A percentile compares a stretch with the other conserved stretches of the same genome.
Evolutionary conservation across 768 basidiomycete genomes (phyloP).

Genomic region (Cantharellus anzutake): DNA sequence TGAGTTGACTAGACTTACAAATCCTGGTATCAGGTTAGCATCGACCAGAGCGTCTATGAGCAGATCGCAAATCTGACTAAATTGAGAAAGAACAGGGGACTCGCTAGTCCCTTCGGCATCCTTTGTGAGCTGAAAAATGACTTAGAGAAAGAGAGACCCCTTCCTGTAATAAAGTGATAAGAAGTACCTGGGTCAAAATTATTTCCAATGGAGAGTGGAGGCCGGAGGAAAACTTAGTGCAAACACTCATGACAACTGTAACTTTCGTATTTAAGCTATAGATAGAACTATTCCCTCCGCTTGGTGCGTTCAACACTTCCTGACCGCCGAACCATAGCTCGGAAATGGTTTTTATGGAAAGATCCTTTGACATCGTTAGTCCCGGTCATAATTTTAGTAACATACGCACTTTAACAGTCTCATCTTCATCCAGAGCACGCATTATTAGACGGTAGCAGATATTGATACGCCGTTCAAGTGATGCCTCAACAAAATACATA

Average conservation of each 20-base stretch:
- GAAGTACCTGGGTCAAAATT: slow-evolving; percentile 41
- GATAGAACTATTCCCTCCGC: no score
- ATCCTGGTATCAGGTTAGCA: slow-evolving; percentile 58
- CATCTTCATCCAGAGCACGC: slow-evolving; percentile 84
- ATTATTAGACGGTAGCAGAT: slow-evolving; percentile 66
- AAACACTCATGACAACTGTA: slow-evolving; percentile 68
- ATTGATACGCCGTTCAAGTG: slow-evolving; percentile 44
- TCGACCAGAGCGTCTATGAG: slow-evolving; percentile 83
- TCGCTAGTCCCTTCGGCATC: slow-evolving; percentile 45
- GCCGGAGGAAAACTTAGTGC: slow-evolving; percentile 55
- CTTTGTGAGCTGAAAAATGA: slow-evolving; percentile 32
- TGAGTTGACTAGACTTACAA: slow-evolving; percentile 28
- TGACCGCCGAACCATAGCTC: slow-evolving; percentile 58
- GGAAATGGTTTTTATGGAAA: slow-evolving; percentile 76
- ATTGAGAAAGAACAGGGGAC: slow-evolving; percentile 38
- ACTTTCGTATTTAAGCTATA: slow-evolving; percentile 31
- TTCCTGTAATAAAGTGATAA: background rate
- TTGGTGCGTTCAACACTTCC: no score
- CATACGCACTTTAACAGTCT: slow-evolving; percentile 49
- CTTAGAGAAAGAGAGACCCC: background rate
- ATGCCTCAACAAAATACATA: slow-evolving; percentile 50
- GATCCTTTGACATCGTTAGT: slow-evolving; percentile 27
- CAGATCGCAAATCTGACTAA: slow-evolving; percentile 63
- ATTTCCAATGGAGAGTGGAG: slow-evolving; percentile 72
- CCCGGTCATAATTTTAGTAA: background rate